Percentiles rank a stretch among this genome's conserved stretches.
phyloP scores from a whole-genome alignment of 768 basidiomycete genomes.

The Mycena indigotica region DNA sequence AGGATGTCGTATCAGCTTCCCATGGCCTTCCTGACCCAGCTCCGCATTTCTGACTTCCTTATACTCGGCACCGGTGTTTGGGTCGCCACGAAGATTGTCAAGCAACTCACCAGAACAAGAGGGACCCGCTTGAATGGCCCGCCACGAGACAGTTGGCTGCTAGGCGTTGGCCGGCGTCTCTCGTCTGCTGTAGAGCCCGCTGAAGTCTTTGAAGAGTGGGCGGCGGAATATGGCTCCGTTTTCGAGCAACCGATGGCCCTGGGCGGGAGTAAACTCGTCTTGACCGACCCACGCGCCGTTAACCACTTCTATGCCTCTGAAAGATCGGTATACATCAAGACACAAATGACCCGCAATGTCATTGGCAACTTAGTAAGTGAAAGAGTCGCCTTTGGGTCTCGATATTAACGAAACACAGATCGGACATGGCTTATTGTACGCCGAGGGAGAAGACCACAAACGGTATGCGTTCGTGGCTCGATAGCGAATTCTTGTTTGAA shows the following conservation, averaged over 20 bases:
- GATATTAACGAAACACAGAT: constrained; percentile 1
- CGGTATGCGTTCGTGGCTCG: constrained; percentile 10
- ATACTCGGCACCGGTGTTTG: background rate
- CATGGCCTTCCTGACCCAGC: background rate
- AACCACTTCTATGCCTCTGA: constrained; percentile 25
- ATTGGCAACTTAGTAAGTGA: constrained; percentile 8
- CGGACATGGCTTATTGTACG: constrained; percentile 21
- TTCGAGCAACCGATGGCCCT: constrained; percentile 12
- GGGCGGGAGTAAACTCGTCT: constrained; percentile 11
- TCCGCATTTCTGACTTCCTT: background rate
- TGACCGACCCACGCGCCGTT: constrained; percentile 29
- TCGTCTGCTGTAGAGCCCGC: constrained; percentile 2
- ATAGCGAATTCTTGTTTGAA: background rate
- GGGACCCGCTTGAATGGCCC: constrained; percentile 11
- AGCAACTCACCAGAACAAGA: background rate
- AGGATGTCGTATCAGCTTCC: no score
- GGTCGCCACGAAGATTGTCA: background rate
- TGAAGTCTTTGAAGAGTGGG: constrained; percentile 19
- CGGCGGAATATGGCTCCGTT: constrained; percentile 16
- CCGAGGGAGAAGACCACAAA: constrained; percentile 28
- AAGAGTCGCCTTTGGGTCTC: no score
- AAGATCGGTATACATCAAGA: constrained; percentile 19
- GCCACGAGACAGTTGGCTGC: constrained; percentile 9
- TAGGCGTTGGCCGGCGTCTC: constrained; percentile 16
- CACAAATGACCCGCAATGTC: constrained; percentile 4